phyloP scores from a whole-genome alignment of 768 basidiomycete genomes.

The Podaxis carcinomalis region DNA sequence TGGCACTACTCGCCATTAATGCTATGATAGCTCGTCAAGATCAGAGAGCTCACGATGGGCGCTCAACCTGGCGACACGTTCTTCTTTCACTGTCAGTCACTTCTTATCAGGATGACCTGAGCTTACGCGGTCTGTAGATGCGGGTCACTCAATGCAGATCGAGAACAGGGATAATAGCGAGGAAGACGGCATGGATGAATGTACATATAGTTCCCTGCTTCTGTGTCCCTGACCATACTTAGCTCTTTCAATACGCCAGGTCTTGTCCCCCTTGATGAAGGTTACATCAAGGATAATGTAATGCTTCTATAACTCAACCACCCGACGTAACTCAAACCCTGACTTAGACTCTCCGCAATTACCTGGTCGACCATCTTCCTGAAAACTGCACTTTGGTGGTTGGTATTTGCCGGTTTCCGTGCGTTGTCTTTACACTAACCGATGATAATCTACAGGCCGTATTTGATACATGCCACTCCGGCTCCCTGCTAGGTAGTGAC shows the following conservation, averaged over 20 bases:
- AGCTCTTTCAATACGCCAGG: conserved; percentile 17
- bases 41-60: conserved; percentile 38
- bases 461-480: conserved; percentile 39
- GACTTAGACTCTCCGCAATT: conserved; percentile 27
- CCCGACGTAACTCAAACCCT: not conserved
- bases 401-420: conserved; percentile 8
- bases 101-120: not conserved
- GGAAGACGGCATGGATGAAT: conserved; percentile 50
- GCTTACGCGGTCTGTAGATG: conserved; percentile 23
- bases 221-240: not conserved
- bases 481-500: conserved; percentile 31
- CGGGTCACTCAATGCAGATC: conserved; percentile 48
- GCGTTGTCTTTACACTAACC: conserved; percentile 1
- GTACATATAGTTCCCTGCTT: conserved; percentile 22
- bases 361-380: conserved; percentile 34
- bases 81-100: conserved; percentile 49
- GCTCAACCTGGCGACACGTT: conserved; percentile 45
- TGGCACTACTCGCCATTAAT: not conserved
- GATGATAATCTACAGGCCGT: conserved; percentile 19
- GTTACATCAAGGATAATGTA: conserved; percentile 34
- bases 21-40: conserved; percentile 34
- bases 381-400: conserved; percentile 32
- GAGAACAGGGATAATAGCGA: conserved; percentile 39
- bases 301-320: conserved; percentile 2
- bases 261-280: conserved; percentile 35